These are phyloP conservation scores for Globisporangium nunn DNA, from an alignment of 352 stramenopile species.

Conservation along the genomic window DNA sequence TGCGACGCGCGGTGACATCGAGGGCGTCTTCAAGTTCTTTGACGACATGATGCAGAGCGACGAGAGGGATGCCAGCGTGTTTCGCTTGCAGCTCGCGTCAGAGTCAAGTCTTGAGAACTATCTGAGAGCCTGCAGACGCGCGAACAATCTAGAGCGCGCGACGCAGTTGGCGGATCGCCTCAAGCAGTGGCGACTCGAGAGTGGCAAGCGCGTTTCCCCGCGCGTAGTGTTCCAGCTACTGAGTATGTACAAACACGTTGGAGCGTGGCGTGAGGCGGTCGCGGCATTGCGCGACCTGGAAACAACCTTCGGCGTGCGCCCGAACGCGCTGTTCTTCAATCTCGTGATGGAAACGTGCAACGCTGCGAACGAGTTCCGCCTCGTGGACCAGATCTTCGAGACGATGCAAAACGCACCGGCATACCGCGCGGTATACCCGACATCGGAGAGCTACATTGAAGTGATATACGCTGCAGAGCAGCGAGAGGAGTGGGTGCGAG, in stretches of 20 bases:
- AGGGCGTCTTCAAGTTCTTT: conserved; percentile 31
- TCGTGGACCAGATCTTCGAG: conserved; percentile 54
- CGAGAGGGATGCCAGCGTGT: neutral
- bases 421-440: conserved; percentile 37
- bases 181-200: conserved; percentile 27
- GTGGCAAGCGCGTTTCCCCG: conserved; percentile 8
- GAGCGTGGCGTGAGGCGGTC: conserved; percentile 41
- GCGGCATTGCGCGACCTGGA: conserved; percentile 39
- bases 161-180: conserved; percentile 25
- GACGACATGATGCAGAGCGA: conserved; percentile 11
- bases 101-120: conserved; percentile 35
- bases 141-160: conserved; percentile 26
- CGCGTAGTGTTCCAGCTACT: conserved; percentile 37
- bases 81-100: conserved; percentile 13
- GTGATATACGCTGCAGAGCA: conserved; percentile 64
- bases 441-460: conserved; percentile 64
- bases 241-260: conserved; percentile 34
- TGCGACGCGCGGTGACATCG: conserved; percentile 27
- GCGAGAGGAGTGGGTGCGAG: conserved; percentile 51
- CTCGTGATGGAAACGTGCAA: conserved; percentile 69
- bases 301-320: conserved; percentile 27
- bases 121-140: conserved; percentile 24
- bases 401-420: conserved; percentile 49
- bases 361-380: conserved; percentile 30
- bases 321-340: conserved; percentile 43